Percentiles rank a stretch among this genome's conserved stretches.
Evolutionary conservation across 148 eudicot species (phyloP).

Genomic region (Vaccinium vitisidaea): DNA sequence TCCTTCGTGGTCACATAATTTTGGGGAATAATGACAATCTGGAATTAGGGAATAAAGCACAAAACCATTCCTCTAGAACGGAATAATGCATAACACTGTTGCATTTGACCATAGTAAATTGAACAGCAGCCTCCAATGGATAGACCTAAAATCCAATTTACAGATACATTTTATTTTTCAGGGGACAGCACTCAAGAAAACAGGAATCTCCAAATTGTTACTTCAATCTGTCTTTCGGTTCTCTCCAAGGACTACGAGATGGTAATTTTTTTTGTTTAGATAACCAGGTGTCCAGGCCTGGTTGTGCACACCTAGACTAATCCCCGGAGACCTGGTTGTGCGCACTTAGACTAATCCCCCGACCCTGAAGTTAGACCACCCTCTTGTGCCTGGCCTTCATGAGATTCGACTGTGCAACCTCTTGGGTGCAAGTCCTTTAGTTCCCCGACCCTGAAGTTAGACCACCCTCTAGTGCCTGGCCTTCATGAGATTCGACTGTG

Average conservation of each 20-base stretch:
- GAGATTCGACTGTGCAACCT: too few species aligned
- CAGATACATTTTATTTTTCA: neutral
- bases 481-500: too few species aligned
- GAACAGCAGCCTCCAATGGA: neutral
- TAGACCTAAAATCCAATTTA: neutral
- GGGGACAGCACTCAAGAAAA: neutral
- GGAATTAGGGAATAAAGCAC: neutral
- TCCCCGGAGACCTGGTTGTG: too few species aligned
- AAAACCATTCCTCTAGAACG: neutral
- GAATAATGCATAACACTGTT: neutral
- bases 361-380: too few species aligned
- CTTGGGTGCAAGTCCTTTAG: too few species aligned
- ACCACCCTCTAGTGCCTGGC: too few species aligned
- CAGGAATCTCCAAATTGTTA: neutral
- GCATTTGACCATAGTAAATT: constrained; percentile 2
- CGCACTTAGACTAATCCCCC: too few species aligned
- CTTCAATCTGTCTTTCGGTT: neutral
- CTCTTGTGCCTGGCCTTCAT: too few species aligned
- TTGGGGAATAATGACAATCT: neutral
- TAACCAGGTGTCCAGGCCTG: too few species aligned
- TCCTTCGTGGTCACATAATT: neutral
- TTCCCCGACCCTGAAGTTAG: too few species aligned
- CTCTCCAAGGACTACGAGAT: neutral
- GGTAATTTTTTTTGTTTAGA: neutral
- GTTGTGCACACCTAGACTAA: too few species aligned